A percentile compares a stretch with the other conserved stretches of the same genome.
phyloP scores from a whole-genome alignment of 2,329 filamentous ascomycete species.

The Sporothrix dimorphospora region DNA sequence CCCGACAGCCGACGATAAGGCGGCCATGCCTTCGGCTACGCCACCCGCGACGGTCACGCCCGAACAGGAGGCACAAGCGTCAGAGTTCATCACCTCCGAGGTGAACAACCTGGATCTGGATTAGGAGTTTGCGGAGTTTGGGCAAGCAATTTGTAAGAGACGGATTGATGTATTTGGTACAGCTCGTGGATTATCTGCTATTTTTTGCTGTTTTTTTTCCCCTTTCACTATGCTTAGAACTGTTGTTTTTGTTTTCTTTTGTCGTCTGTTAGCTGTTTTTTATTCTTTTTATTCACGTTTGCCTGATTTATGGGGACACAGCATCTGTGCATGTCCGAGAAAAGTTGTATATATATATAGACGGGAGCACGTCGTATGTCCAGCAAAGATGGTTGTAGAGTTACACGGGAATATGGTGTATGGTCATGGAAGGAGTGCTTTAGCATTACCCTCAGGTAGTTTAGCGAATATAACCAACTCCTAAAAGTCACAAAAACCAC shows the following conservation, averaged over 20 bases:
- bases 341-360: not conserved
- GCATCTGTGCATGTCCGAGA: not conserved
- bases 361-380: not conserved
- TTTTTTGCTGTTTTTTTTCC: not conserved
- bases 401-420: not conserved
- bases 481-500: not conserved
- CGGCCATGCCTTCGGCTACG: not conserved
- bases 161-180: not conserved
- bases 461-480: not conserved
- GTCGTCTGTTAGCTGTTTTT: not conserved
- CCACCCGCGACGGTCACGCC: not conserved
- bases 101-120: slow-evolving; percentile 42
- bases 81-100: slow-evolving; percentile 40
- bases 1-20: not conserved
- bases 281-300: not conserved
- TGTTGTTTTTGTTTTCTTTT: not conserved
- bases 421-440: not conserved
- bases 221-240: not conserved
- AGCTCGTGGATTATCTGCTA: too few relatives aligned
- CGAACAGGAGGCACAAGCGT: slow-evolving; percentile 28
- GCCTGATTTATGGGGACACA: not conserved
- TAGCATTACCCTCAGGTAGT: not conserved
- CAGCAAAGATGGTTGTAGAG: not conserved
- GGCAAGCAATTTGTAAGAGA: not conserved
- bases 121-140: slow-evolving; percentile 27